Evolutionary conservation across 2,329 filamentous ascomycete species (phyloP), one percentile per base, ranked within the genome.

Genomic region (Fusarium tuaranense): DNA sequence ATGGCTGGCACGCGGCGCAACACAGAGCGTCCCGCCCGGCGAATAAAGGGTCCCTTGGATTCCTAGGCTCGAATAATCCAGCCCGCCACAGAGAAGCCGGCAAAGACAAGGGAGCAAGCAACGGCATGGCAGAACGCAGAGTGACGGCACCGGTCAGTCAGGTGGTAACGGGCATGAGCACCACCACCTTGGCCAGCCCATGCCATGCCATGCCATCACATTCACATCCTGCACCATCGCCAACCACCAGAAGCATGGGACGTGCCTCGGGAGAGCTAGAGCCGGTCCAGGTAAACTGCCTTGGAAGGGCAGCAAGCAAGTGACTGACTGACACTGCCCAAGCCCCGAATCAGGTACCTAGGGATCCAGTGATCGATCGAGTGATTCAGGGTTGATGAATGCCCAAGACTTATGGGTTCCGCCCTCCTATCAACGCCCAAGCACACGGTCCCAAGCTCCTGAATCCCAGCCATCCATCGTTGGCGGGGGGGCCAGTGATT

Each of bases 1-100:
- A 48, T 74, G 73, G 68, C 70, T 76, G 70, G 73, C 73, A 76
- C 73, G 72, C 73, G 73, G 73, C 73, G 73, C 68, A 67, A 69
- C n/a, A 55, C 73, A 70, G 73, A 75, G 73, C 73, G 73, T 76
- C 73, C 73, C 73, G 73, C 68, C 65, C 68, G 65, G 46, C 65
- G 73, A 74, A 71, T 75, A 74, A 74, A 71, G 68, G 68, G 68
- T 72, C 65, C 65, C 70, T 62, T 63, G 38, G 59, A 60, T 48
- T 62, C 58, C 68, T 60, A 25, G 63, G 64, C 61, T 63, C 63
- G 39, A n/a, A 70, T 46, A 63, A 39, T 71, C 64, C 53, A 73
- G 67, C 67, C 63, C 61, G 63, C 67, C 48, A 53, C 48, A 64
- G 64, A 71, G 69, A 65, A 51, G 30, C 13, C 9, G 46, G 30